Base-by-base conservation (phyloP, 108 stramenopile species). In the Pseudonitzschia pungens region DNA sequence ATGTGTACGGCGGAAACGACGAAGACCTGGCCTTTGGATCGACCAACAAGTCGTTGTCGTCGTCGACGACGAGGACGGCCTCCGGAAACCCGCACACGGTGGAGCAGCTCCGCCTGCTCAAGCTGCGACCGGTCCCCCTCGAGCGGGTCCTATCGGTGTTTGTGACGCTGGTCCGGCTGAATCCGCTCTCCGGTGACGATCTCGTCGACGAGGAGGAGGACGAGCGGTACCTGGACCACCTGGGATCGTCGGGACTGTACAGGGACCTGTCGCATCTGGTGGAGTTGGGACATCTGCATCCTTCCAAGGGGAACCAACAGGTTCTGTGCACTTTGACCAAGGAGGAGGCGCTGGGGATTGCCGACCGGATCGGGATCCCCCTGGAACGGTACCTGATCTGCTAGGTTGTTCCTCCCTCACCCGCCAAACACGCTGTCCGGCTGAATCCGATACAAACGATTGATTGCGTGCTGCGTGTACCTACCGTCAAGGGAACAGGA, bases 131-230 rank as follows among this genome's bases (percentile, higher is more conserved):
- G 24, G 87, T 92, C 74, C 78, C 78, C 5, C 31, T 92, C 29
- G 91, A 92, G 71, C 68, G 91, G 32, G 77, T 92, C 69, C 53
- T 92, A 1, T 85, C 88, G 0, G 81, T 89, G 7, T 92, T 89
- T 68, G 72, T 87, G 24, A 81, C 78, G 45, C 67, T 88, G 20
- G 87, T 88, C 59, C 83, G 85, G 33, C 65, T 80, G 24, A 71
- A 82, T 51, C 68, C 77, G 36, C 40, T 74, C 10, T 29, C 64
- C 16, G 60, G n/a, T 15, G 43, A 43, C 48, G 40, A 32, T 45
- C 26, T 26, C n/a, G 68, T 0, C 22, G 51, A 42, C 20, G 63
- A 66, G 45, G 54, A 55, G 24, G 36, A 36, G 36, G 36, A 36
- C 36, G 36, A 55, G 10, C 26, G 54, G 3, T 55, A 8, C 20